phyloP scores from a whole-genome alignment of 805 yeast genomes.

The Yamadazyma sp. region DNA sequence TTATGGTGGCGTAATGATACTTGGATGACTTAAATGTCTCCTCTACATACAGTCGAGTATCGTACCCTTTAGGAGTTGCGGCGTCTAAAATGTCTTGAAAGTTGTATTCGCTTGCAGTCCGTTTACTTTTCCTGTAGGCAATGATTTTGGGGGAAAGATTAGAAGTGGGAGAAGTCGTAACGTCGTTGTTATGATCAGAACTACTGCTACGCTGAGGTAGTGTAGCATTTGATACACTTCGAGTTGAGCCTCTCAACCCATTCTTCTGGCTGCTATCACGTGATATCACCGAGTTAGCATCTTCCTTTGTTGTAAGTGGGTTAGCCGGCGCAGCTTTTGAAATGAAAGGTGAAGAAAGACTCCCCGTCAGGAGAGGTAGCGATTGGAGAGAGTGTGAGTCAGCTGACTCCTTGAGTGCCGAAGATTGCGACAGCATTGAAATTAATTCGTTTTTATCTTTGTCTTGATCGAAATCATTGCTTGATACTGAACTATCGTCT shows the following conservation, averaged over 20 bases:
- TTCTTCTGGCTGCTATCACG: no score
- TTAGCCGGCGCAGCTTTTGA: slow-evolving; percentile 49
- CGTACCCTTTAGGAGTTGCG: slow-evolving; percentile 23
- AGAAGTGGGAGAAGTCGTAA: no score
- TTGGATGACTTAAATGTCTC: slow-evolving; percentile 58
- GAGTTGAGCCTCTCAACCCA: slow-evolving; percentile 4
- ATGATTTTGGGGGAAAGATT: slow-evolving; percentile 43
- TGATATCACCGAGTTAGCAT: slow-evolving; percentile 41
- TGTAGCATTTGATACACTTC: no score
- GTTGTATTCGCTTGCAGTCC: slow-evolving; percentile 34
- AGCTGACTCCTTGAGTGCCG: no score
- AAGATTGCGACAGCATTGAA: no score
- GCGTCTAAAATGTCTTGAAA: slow-evolving; percentile 16
- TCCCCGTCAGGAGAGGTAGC: slow-evolving; percentile 13
- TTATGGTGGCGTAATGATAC: slow-evolving; percentile 62
- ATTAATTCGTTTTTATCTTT: no score
- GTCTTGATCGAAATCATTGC: no score
- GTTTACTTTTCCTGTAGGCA: slow-evolving; percentile 35
- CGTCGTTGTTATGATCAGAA: no score
- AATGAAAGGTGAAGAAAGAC: slow-evolving; percentile 34
- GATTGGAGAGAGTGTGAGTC: slow-evolving; percentile 15
- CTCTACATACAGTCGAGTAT: slow-evolving; percentile 51
- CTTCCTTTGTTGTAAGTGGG: slow-evolving; percentile 52
- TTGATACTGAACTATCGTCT: no score
- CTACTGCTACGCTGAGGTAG: no score